Percentiles rank a stretch among this genome's conserved stretches.
These are phyloP conservation scores for Pezicula radicicola DNA, from an alignment of 2,329 filamentous ascomycete genomes.

Conservation along the genomic window DNA sequence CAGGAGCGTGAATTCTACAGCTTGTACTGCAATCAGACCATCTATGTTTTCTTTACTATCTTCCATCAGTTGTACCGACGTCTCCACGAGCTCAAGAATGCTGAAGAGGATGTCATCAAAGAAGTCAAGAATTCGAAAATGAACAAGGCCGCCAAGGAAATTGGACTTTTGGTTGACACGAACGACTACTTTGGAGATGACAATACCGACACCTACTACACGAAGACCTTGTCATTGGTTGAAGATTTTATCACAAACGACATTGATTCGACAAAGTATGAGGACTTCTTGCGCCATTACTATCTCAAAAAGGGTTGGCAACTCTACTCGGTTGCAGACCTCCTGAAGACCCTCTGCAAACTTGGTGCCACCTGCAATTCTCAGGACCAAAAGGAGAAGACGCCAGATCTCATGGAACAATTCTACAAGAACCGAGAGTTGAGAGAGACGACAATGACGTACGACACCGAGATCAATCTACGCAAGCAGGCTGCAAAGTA, in stretches of 20 bases:
- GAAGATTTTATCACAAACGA: conserved; percentile 83
- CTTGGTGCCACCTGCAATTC: conserved; percentile 81
- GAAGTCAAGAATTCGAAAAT: conserved; percentile 72
- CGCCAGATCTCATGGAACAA: conserved; percentile 81
- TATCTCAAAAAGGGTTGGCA: conserved; percentile 92
- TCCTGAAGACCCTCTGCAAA: conserved; percentile 77
- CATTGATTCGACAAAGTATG: conserved; percentile 77
- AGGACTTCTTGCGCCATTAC: conserved; percentile 87
- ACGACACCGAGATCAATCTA: conserved; percentile 84
- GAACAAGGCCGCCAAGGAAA: conserved; percentile 76
- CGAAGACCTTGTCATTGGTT: conserved; percentile 79
- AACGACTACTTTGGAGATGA: conserved; percentile 72
- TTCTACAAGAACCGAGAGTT: conserved; percentile 80
- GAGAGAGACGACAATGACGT: conserved; percentile 86
- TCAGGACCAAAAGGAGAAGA: conserved; percentile 88
- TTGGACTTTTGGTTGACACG: conserved; percentile 79
- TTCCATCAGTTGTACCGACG: conserved; percentile 90
- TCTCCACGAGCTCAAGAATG: conserved; percentile 78
- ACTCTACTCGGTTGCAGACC: conserved; percentile 87
- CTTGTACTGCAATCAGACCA: conserved; percentile 85
- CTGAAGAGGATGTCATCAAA: conserved; percentile 68
- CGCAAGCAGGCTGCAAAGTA: conserved; percentile 91
- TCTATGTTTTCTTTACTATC: conserved; percentile 93
- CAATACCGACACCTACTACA: conserved; percentile 69
- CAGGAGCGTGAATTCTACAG: conserved; percentile 81